Percentiles rank a stretch among this genome's conserved stretches.
Conservation (phyloP, 371 early-diverging fungal genomes). For the Mucor velutinosus region DNA sequence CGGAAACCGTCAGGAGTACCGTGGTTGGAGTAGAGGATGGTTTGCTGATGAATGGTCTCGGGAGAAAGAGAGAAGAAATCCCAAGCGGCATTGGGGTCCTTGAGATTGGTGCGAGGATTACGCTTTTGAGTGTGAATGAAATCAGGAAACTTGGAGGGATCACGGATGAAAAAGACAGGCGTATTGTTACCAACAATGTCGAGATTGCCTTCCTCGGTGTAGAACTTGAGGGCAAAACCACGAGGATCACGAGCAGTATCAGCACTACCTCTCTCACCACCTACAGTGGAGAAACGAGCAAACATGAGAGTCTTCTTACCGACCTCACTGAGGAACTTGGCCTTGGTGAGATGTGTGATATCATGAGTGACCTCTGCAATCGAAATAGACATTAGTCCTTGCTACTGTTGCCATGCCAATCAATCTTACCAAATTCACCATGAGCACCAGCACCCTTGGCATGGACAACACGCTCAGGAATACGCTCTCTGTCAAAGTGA, state of each 20-base stretch:
- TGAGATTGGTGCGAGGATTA: conserved; percentile 71
- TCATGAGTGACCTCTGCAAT: conserved; percentile 69
- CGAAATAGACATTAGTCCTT: background rate
- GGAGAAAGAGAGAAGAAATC: conserved; percentile 78
- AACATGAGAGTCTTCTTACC: conserved; percentile 79
- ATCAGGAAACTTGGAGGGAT: conserved; percentile 79
- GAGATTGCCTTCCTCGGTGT: conserved; percentile 73
- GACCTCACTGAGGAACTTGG: conserved; percentile 68
- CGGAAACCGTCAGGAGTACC: conserved; percentile 82
- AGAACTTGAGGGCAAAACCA: conserved; percentile 77
- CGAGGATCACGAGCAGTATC: conserved; percentile 80
- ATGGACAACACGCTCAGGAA: conserved; percentile 84
- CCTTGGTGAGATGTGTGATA: conserved; percentile 67
- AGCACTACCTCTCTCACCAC: conserved; percentile 71
- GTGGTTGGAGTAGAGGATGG: conserved; percentile 76
- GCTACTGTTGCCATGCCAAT: background rate
- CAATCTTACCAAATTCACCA: conserved; percentile 67
- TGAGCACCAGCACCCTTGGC: conserved; percentile 86
- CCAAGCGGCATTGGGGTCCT: conserved; percentile 60
- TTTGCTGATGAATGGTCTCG: conserved; percentile 77
- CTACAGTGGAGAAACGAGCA: conserved; percentile 81
- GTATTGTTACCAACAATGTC: conserved; percentile 76
- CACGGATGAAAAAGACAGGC: conserved; percentile 70
- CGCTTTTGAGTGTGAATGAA: conserved; percentile 84
- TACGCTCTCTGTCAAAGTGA: conserved; percentile 85